Evolutionary conservation across 768 basidiomycete species (phyloP), one percentile per base, ranked within the genome.

Genomic region (Gymnopilus junonius): DNA sequence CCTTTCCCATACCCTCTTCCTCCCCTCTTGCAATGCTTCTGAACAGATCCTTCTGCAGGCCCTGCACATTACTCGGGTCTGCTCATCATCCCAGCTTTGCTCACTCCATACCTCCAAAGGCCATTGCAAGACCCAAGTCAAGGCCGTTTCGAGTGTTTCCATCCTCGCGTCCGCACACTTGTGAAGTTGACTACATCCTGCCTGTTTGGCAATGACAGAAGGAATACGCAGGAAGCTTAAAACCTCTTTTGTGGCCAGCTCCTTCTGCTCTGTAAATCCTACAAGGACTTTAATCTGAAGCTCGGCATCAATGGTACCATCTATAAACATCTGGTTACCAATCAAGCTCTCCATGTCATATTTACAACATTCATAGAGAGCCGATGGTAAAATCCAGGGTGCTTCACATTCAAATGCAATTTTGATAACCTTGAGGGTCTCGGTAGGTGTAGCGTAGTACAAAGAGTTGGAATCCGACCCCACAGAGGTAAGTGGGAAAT

Each of bases 71-170:
- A 55, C 62, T 25, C 64, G 67, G 40, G 63, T 68, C 65, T 58
- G 68, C 51, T 32, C 35, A 1, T 46, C 34, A 11, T 56, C 62
- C 69, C 58, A 66, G 31, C 55, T 60, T 53, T 32, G 63, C 34
- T 64, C 62, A 6, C 65, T 63, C 71, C 69, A 70, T 1, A 70
- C 48, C 3, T 57, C 61, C 35, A 72, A 45, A 2, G 68, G 69
- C 39, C 64, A 59, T 11, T 61, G 46, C 61, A 58, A 45, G 12
- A 31, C 11, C 58, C 59, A 53, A 2, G n/a, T 6, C n/a, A 57
- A 20, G 4, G 43, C 48, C 1, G 45, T 39, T 0, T 68, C 55
- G 0, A 59, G 46, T 7, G 35, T 50, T 0, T 42, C 20, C 1
- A 58, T 34, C 17, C 56, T 58, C 1, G 58, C 39, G 21, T 61